Base-by-base conservation (phyloP, 1,139 yeast genomes). In the Kodamaea ohmeri region DNA sequence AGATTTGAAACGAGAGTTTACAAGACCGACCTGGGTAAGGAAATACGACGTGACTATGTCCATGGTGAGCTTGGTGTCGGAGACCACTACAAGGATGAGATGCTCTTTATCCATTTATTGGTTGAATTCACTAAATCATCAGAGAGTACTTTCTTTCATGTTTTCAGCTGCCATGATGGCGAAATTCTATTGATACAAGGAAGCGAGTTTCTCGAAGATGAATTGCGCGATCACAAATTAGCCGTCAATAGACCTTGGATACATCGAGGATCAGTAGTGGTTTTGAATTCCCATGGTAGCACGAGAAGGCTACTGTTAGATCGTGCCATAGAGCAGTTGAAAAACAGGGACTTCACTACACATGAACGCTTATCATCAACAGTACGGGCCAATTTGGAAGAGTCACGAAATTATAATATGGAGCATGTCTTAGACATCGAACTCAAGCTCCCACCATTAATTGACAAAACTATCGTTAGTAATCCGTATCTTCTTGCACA, bases 101-200 rank as follows among this genome's bases (percentile, higher is more conserved):
- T 73, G 67, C 54, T 76, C 4, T 47, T 78, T 6, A 56, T 70
- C 1, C 60, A 63, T 16, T 36, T 78, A 2, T 56, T 79, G 12
- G 54, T 56, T 37, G 56, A 62, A 21, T 61, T 75, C 38, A 56
- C 67, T 11, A 43, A 35, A 17, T 22, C 25, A 9, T 35, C 46
- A 4, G 51, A 55, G 16, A 61, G 73, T 37, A 45, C 75, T 2
- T 75, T 60, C 49, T 61, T 78, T 7, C 77, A 73, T 38, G 46
- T 76, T 1, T 63, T 66, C 46, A 85, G 80, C 50, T 68, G 73
- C 1, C 37, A 39, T 13, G 82, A 75, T 35, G 77, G 78, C 3
- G 88, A 82, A 43, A 71, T 76, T 34, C 39, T 81, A 4, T 52
- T 81, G 36, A 68, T 75, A 8, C 65, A 73, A 3, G 63, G 71